phyloP scores from a whole-genome alignment of 2,329 filamentous ascomycete species.

The Zasmidium cellare region DNA sequence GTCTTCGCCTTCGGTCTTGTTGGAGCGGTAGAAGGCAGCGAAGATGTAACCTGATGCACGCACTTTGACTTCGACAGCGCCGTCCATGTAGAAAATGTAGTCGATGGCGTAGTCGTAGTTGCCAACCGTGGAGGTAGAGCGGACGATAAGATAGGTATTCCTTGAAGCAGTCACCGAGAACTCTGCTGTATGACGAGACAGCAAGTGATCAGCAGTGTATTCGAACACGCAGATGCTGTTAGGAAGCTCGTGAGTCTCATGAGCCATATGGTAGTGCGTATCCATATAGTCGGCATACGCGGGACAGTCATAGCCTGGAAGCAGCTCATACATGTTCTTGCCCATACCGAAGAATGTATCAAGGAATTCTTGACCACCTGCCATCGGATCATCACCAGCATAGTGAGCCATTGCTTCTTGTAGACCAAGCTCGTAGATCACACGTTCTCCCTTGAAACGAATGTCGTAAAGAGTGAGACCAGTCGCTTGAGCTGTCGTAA shows the following conservation, averaged over 20 bases:
- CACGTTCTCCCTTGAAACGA: constrained; percentile 51
- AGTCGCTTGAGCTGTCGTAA: constrained; percentile 46
- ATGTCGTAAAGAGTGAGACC: constrained; percentile 53
- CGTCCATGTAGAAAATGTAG: constrained; percentile 56
- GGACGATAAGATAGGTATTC: constrained; percentile 46
- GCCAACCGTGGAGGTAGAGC: constrained; percentile 52
- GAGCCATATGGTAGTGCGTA: constrained; percentile 44
- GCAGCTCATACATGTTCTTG: constrained; percentile 47
- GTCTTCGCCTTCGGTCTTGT: constrained; percentile 39
- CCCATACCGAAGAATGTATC: constrained; percentile 43
- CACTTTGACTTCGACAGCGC: constrained; percentile 53
- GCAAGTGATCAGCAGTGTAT: constrained; percentile 50
- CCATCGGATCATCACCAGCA: constrained; percentile 50
- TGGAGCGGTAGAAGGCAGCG: constrained; percentile 48
- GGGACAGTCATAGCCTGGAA: constrained; percentile 57
- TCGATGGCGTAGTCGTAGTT: constrained; percentile 58
- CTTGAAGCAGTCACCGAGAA: constrained; percentile 48
- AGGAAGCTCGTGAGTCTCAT: constrained; percentile 43
- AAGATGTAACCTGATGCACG: constrained; percentile 58
- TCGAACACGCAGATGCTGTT: constrained; percentile 60
- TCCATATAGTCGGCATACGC: constrained; percentile 54
- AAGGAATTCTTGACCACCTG: constrained; percentile 37
- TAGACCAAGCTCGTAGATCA: constrained; percentile 55
- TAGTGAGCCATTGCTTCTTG: constrained; percentile 58
- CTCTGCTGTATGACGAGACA: constrained; percentile 50